Evolutionary conservation across 2,329 filamentous ascomycete species (phyloP).

Genomic region (Ophiobolus disseminans): DNA sequence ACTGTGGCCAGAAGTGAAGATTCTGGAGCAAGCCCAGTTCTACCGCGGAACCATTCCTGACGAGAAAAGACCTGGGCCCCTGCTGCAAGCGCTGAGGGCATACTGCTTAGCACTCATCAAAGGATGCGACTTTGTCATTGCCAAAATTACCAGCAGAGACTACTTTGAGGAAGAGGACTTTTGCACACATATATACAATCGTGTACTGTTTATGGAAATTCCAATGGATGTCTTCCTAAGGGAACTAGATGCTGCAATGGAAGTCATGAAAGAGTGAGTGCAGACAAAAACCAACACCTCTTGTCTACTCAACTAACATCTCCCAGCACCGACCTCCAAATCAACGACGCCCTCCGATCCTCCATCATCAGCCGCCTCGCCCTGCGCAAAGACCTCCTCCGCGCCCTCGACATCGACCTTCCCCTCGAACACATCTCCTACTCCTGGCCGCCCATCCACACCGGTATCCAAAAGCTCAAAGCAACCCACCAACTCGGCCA

Average conservation of each 20-base stretch:
- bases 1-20: slow-evolving; percentile 71
- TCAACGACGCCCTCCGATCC: slow-evolving; percentile 49
- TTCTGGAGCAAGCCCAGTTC: slow-evolving; percentile 67
- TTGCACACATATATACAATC: slow-evolving; percentile 87
- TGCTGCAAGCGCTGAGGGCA: slow-evolving; percentile 70
- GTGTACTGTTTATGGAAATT: slow-evolving; percentile 69
- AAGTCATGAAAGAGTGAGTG: slow-evolving; percentile 41
- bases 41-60: slow-evolving; percentile 54
- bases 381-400: slow-evolving; percentile 70
- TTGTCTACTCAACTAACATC: slow-evolving; percentile 17
- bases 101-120: slow-evolving; percentile 89
- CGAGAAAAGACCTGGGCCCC: slow-evolving; percentile 29
- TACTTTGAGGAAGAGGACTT: slow-evolving; percentile 99
- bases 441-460: slow-evolving; percentile 49
- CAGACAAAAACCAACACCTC: background rate
- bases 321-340: slow-evolving; percentile 29
- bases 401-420: slow-evolving; percentile 53
- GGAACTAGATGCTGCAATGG: slow-evolving; percentile 42
- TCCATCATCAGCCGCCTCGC: slow-evolving; percentile 71
- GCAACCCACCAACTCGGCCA: slow-evolving; percentile 68
- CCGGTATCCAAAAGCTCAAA: slow-evolving; percentile 61
- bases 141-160: slow-evolving; percentile 79
- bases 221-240: slow-evolving; percentile 44
- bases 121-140: slow-evolving; percentile 78
- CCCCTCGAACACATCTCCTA: slow-evolving; percentile 34